Evolutionary conservation across 768 basidiomycete species (phyloP).

Genomic region (Kwoniella sp.): DNA sequence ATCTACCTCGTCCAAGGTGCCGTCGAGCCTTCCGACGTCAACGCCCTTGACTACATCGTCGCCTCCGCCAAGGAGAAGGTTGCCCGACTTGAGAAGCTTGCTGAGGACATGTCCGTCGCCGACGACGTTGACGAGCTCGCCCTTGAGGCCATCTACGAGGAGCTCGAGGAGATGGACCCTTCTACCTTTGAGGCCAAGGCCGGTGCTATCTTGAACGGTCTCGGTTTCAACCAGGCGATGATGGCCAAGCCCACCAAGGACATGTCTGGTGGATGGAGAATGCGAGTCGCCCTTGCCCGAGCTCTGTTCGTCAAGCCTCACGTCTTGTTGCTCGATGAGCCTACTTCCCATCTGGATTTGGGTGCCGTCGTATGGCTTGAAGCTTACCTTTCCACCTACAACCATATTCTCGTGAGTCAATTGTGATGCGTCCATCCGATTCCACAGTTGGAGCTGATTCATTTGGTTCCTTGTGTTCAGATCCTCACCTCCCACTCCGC

Average conservation of each 20-base stretch:
- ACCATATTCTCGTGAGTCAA: constrained; percentile 81
- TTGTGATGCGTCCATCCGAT: constrained; percentile 60
- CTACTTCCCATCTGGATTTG: constrained; percentile 76
- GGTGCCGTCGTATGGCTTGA: constrained; percentile 99
- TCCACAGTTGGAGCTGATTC: constrained; percentile 2
- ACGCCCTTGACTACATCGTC: constrained; percentile 96
- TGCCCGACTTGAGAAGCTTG: constrained; percentile 84
- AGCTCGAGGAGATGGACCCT: constrained; percentile 95
- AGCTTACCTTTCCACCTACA: constrained; percentile 95
- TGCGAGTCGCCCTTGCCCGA: constrained; percentile 95
- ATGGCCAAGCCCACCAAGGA: constrained; percentile 97
- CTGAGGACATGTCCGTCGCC: constrained; percentile 88
- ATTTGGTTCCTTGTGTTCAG: background rate
- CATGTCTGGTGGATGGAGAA: constrained; percentile 99
- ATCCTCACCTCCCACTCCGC: constrained; percentile 86
- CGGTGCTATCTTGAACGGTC: constrained; percentile 92
- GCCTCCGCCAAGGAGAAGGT: constrained; percentile 90
- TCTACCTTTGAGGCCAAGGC: constrained; percentile 94
- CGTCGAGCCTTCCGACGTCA: constrained; percentile 90
- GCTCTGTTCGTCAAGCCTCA: constrained; percentile 97
- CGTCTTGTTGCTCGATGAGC: constrained; percentile 86
- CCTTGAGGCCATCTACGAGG: constrained; percentile 87
- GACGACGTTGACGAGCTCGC: constrained; percentile 85
- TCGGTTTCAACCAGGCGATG: constrained; percentile 87
- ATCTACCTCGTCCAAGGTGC: constrained; percentile 96